These are phyloP conservation scores for Aspergillus quadricinctus DNA, from an alignment of 2,329 filamentous ascomycete species.

Conservation along the genomic window DNA sequence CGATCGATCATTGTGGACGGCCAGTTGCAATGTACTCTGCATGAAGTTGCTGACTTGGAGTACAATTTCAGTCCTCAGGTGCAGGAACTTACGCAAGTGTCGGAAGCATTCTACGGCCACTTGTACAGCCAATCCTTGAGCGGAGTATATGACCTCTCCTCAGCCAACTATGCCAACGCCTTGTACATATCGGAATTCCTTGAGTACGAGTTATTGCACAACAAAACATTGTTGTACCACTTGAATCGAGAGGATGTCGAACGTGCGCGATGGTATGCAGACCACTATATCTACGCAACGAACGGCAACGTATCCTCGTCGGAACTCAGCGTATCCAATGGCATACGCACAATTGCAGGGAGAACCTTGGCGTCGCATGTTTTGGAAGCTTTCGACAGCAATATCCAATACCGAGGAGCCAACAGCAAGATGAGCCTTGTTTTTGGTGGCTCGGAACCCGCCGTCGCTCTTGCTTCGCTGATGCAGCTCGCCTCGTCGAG, in stretches of 20 bases:
- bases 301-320: slow-evolving; percentile 43
- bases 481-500: slow-evolving; percentile 35
- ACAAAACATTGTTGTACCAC: slow-evolving; percentile 37
- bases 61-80: slow-evolving; percentile 44
- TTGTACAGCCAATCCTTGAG: slow-evolving; percentile 44
- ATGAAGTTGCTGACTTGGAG: slow-evolving; percentile 31
- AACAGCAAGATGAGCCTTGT: slow-evolving; percentile 44
- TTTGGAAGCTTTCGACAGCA: slow-evolving; percentile 35
- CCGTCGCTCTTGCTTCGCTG: slow-evolving; percentile 50
- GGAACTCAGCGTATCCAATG: slow-evolving; percentile 19
- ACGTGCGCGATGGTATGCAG: slow-evolving; percentile 44
- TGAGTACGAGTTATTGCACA: slow-evolving; percentile 51
- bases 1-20: slow-evolving; percentile 50
- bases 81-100: slow-evolving; percentile 32
- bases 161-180: slow-evolving; percentile 50
- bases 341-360: slow-evolving; percentile 40
- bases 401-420: slow-evolving; percentile 35
- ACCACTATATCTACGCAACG: slow-evolving; percentile 45
- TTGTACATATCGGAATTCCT: slow-evolving; percentile 54
- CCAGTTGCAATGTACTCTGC: slow-evolving; percentile 40
- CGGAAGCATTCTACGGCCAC: slow-evolving; percentile 43
- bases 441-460: slow-evolving; percentile 48
- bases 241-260: slow-evolving; percentile 29
- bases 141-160: slow-evolving; percentile 34
- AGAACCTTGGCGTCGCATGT: slow-evolving; percentile 39